Conservation (phyloP, 345 rosid genomes). For the Draba incana region DNA sequence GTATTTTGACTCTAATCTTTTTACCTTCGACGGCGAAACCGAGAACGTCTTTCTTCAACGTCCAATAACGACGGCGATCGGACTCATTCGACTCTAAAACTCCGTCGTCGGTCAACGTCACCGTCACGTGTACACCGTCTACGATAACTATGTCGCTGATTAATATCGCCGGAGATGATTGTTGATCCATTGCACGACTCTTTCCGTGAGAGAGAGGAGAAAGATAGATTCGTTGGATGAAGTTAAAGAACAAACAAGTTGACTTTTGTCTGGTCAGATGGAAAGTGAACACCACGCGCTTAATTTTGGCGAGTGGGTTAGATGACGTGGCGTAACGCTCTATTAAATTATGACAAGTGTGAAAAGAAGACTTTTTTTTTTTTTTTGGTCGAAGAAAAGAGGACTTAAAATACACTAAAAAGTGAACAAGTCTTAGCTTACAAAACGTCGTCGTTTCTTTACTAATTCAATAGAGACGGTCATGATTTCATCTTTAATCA, state of each 20-base stretch:
- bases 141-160: conserved; percentile 51
- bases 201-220: conserved; percentile 18
- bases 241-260: conserved; percentile 22
- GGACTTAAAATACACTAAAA: background rate
- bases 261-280: conserved; percentile 31
- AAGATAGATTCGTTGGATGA: conserved; percentile 17
- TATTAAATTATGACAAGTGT: background rate
- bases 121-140: conserved; percentile 42
- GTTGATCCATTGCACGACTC: conserved; percentile 13
- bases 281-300: conserved; percentile 24
- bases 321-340: conserved; percentile 37
- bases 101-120: conserved; percentile 65
- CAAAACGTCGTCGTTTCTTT: conserved; percentile 11
- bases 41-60: conserved; percentile 69
- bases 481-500: no score
- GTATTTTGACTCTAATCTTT: conserved; percentile 51
- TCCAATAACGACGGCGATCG: conserved; percentile 42
- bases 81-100: conserved; percentile 47
- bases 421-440: background rate
- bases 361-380: no score
- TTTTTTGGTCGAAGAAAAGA: no score
- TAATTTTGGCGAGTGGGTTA: background rate
- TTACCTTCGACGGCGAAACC: conserved; percentile 67
- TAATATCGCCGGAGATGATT: conserved; percentile 7
- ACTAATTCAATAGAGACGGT: background rate